Base-by-base conservation (phyloP, 106 monocot species). In the Allium sativum region DNA sequence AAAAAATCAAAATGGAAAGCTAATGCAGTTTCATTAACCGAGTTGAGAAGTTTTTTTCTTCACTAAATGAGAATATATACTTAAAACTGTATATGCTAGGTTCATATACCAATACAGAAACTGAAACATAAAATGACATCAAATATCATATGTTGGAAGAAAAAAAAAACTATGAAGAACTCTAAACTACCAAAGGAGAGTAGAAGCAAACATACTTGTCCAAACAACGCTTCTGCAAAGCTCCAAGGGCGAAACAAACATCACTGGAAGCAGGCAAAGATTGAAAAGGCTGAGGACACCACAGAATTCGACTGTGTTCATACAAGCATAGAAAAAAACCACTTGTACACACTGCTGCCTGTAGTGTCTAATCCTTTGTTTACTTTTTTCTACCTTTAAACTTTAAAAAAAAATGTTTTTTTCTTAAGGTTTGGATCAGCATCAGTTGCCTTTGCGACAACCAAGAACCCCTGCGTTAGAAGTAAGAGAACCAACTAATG, bases 361-460 rank as follows among this genome's bases (percentile, higher is more conserved):
- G 18, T 18, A 16, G 18, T 31, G 53, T 53, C 18, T 15, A 53
- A 53, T 53, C 17, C 6, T 53, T 50, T 7, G 8, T 50, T 15
- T 7, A 6, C 48, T 50, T 15, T 6, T 15, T 50, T 47, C 8
- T 50, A n/a, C 15, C 15, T 50, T 50, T 50, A 50, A 12, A 50
- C 31, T 31, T 3, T n/a, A n/a, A n/a, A n/a, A 50, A 12, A 9
- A 3, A 12, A 3, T 12, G 15, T 0, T 53, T 53, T 53, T 4
- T 53, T 53, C 4, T 53, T 53, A 50, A 50, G 15, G 48, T 53
- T 6, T 53, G 13, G 8, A 17, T 53, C 18, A 61, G 44, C 61
- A 61, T 0, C 44, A 44, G 44, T 61, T 44, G 43, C 61, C 44
- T 14, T 44, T n/a, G 61, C 61, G 61, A 19, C 61, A 61, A 4